A percentile compares a stretch with the other conserved stretches of the same genome.
Evolutionary conservation across 208 protist species (phyloP).

Genomic region (Leishmania martiniquensis): DNA sequence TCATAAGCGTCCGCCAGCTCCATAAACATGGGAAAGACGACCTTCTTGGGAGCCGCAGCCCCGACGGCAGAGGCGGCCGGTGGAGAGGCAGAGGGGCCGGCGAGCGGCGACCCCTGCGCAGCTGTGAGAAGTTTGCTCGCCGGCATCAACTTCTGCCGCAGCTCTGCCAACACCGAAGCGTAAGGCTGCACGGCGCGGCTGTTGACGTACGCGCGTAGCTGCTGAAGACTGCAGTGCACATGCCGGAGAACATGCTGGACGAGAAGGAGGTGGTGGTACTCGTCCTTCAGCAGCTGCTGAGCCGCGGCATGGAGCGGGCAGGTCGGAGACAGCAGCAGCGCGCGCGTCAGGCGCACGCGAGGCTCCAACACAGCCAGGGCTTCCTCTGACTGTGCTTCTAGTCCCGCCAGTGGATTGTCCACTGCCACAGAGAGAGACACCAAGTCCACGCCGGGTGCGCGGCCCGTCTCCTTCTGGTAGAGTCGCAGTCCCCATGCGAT

Average conservation of each 20-base stretch:
- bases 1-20: slow-evolving; percentile 76
- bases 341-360: slow-evolving; percentile 29
- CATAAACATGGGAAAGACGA: slow-evolving; percentile 77
- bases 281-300: slow-evolving; percentile 42
- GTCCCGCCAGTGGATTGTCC: slow-evolving; percentile 32
- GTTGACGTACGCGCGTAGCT: slow-evolving; percentile 36
- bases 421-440: slow-evolving; percentile 33
- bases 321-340: slow-evolving; percentile 65
- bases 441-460: slow-evolving; percentile 57
- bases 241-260: slow-evolving; percentile 53
- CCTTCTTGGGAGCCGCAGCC: slow-evolving; percentile 43
- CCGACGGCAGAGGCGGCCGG: not conserved
- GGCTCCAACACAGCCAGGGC: slow-evolving; percentile 29
- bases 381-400: slow-evolving; percentile 26
- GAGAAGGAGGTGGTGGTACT: slow-evolving; percentile 81
- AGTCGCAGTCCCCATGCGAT: slow-evolving; percentile 92
- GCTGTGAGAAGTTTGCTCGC: not conserved
- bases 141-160: slow-evolving; percentile 43
- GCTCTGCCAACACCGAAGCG: slow-evolving; percentile 44
- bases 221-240: slow-evolving; percentile 46
- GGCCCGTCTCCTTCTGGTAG: slow-evolving; percentile 71
- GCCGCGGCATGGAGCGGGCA: slow-evolving; percentile 30
- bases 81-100: not conserved
- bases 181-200: slow-evolving; percentile 48
- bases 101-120: not conserved